These are phyloP conservation scores for Abrus pulchellus DNA, from an alignment of 306 rosid genomes.

Conservation along the genomic window DNA sequence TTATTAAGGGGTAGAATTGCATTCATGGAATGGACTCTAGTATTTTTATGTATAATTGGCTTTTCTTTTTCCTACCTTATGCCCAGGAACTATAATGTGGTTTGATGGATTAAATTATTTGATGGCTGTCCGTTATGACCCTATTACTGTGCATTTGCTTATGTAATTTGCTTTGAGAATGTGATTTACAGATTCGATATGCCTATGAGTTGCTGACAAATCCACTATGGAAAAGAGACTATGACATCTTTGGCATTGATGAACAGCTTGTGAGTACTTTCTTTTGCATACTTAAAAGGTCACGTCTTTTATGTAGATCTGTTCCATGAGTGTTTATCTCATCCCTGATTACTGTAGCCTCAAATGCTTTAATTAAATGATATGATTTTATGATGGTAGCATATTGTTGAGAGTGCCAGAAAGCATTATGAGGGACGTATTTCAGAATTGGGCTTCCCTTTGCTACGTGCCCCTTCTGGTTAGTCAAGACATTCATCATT, in stretches of 20 bases:
- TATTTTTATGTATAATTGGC: constrained; percentile 28
- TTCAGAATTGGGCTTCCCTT: constrained; percentile 69
- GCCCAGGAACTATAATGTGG: constrained; percentile 13
- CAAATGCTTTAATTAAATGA: constrained; percentile 32
- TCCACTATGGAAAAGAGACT: constrained; percentile 83
- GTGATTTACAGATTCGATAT: constrained; percentile 75
- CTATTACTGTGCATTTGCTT: constrained; percentile 32
- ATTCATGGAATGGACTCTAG: constrained; percentile 14
- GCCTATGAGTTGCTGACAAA: constrained; percentile 92
- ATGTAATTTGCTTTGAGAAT: constrained; percentile 19
- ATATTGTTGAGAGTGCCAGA: constrained; percentile 70
- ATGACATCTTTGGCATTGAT: constrained; percentile 80
- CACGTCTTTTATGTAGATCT: constrained; percentile 1
- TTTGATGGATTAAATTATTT: constrained; percentile 13
- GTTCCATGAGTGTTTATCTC: constrained; percentile 17
- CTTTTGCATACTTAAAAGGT: constrained; percentile 33
- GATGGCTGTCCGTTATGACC: constrained; percentile 23
- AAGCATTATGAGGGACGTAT: constrained; percentile 63
- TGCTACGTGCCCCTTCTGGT: constrained; percentile 69
- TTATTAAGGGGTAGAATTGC: constrained; percentile 5
- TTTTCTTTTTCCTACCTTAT: neutral
- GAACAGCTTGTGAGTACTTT: constrained; percentile 78
- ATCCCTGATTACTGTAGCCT: constrained; percentile 25
- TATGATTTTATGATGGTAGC: constrained; percentile 59
- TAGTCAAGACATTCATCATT: constrained; percentile 51